Base-by-base conservation (phyloP, 495 filamentous ascomycete species). In the Apodospora peruviana region DNA sequence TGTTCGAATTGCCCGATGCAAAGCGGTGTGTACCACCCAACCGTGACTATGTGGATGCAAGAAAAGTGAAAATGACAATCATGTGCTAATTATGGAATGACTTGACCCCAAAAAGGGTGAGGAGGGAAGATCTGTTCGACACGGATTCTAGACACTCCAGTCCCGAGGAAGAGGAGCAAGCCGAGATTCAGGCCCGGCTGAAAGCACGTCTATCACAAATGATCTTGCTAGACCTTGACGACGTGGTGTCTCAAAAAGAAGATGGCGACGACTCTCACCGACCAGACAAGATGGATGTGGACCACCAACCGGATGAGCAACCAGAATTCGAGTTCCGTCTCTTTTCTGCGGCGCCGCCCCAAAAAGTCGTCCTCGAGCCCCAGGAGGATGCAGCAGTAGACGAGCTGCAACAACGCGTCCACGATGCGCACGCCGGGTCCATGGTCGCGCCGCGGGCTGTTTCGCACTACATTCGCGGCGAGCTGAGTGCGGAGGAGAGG, bases 21-120 rank as follows among this genome's bases (percentile, higher is more conserved):
- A 81, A 79, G 53, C 67, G 75, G 77, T 78, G 61, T 43, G 68
- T 45, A n/a, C n/a, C n/a, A n/a, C n/a, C n/a, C n/a, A n/a, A n/a
- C n/a, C n/a, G n/a, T n/a, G n/a, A n/a, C n/a, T n/a, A n/a, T n/a
- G n/a, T n/a, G n/a, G n/a, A n/a, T n/a, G n/a, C n/a, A n/a, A n/a
- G n/a, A n/a, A n/a, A n/a, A n/a, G n/a, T n/a, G n/a, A n/a, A n/a
- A n/a, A n/a, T n/a, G n/a, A n/a, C n/a, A n/a, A n/a, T n/a, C n/a
- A n/a, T n/a, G n/a, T 47, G 36, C 56, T 52, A 49, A 54, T 45
- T 14, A 7, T 7, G 27, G 27, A 32, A 32, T 54, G 32, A 48
- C 34, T 50, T 16, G n/a, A 1, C 18, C 37, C 16, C 27, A 43
- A 4, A 20, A 52, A 82, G 78, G 24, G 70, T 82, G 27, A 66